Conservation (phyloP, 2,329 filamentous ascomycete species). For the Pseudodiploospora longispora region DNA sequence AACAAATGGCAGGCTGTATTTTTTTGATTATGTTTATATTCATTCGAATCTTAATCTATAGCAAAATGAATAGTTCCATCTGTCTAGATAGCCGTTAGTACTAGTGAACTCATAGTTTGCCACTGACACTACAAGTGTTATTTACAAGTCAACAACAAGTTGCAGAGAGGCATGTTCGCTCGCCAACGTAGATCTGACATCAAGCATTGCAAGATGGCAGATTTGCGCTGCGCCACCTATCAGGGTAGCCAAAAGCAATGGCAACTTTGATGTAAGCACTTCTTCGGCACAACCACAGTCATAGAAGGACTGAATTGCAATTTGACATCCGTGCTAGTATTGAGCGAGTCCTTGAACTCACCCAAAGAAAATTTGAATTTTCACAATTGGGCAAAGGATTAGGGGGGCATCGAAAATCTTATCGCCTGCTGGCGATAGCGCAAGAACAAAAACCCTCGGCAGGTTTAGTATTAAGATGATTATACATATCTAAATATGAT, state of each 20-base stretch:
- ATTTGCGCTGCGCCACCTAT: conserved; percentile 16
- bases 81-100: too few species aligned
- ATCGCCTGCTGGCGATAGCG: neutral
- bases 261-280: conserved; percentile 72
- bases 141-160: neutral
- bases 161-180: conserved; percentile 15
- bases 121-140: too few species aligned
- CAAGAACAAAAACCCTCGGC: neutral
- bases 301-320: conserved; percentile 82
- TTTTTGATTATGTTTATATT: too few species aligned
- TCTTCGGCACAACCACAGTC: conserved; percentile 98
- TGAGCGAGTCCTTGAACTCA: too few species aligned
- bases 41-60: too few species aligned
- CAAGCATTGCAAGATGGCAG: conserved; percentile 10
- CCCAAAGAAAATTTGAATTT: conserved; percentile 7
- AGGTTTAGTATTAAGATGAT: conserved; percentile 2
- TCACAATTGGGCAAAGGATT: neutral
- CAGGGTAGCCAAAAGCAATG: conserved; percentile 21
- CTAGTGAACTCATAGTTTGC: too few species aligned
- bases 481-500: conserved; percentile 2
- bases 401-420: neutral
- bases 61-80: too few species aligned
- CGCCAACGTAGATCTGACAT: conserved; percentile 16
- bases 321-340: conserved; percentile 96
- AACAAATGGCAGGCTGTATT: too few species aligned